These are phyloP conservation scores for Penicillium vulpinum DNA, from an alignment of 2,329 filamentous ascomycete genomes.

Conservation along the genomic window DNA sequence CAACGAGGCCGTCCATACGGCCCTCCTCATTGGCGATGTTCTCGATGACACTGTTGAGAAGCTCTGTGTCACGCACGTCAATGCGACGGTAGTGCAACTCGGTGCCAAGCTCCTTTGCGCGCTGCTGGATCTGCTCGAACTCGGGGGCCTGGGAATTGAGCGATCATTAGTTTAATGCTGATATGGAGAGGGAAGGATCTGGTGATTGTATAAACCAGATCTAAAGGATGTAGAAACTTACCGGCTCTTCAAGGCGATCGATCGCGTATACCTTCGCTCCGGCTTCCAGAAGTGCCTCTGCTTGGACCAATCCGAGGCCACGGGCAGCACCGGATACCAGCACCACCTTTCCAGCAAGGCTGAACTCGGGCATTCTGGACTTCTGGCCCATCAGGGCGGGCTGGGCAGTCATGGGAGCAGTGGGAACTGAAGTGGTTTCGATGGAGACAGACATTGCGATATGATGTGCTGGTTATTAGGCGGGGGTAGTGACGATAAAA, in stretches of 20 bases:
- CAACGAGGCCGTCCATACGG: slow-evolving; percentile 76
- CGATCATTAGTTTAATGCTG: neutral
- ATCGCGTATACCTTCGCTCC: slow-evolving; percentile 61
- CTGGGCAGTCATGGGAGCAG: slow-evolving; percentile 29
- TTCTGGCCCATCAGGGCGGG: slow-evolving; percentile 35
- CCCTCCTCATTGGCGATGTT: slow-evolving; percentile 69
- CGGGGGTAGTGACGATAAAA: slow-evolving; percentile 12
- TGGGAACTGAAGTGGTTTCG: slow-evolving; percentile 29
- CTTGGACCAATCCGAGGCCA: slow-evolving; percentile 71
- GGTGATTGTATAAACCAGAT: neutral
- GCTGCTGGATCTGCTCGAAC: slow-evolving; percentile 65
- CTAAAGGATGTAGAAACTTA: slow-evolving; percentile 19
- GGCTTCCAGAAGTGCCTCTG: slow-evolving; percentile 72
- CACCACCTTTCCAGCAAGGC: slow-evolving; percentile 68
- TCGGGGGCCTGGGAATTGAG: slow-evolving; percentile 46
- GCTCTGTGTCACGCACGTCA: slow-evolving; percentile 72
- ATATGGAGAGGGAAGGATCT: too few relatives aligned
- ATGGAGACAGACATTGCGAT: slow-evolving; percentile 37
- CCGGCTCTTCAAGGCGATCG: slow-evolving; percentile 44
- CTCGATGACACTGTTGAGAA: slow-evolving; percentile 66
- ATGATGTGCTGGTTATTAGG: neutral
- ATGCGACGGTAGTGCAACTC: slow-evolving; percentile 73
- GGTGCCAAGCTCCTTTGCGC: slow-evolving; percentile 66
- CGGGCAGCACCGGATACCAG: slow-evolving; percentile 70
- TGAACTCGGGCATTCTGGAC: slow-evolving; percentile 68